Evolutionary conservation across 2,329 filamentous ascomycete genomes (phyloP).

Genomic region (Diaporthe citrichinensis): DNA sequence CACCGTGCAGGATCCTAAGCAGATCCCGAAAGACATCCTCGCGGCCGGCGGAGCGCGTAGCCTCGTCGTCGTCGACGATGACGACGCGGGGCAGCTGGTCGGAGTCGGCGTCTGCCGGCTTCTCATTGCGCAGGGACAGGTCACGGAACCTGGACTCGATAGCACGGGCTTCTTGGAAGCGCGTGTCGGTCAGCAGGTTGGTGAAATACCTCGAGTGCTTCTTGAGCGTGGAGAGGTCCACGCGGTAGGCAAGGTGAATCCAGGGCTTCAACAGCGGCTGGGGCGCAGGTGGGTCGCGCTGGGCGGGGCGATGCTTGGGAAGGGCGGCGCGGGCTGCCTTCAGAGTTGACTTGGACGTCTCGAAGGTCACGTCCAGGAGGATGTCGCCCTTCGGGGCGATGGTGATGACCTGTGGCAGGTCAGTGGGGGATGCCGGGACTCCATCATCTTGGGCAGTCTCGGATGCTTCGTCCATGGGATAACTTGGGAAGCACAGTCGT

Average conservation of each 20-base stretch:
- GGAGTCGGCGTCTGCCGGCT: conserved; percentile 62
- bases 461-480: conserved; percentile 45
- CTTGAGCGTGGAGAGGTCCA: conserved; percentile 69
- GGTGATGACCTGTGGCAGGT: conserved; percentile 57
- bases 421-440: conserved; percentile 41
- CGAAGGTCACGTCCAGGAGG: conserved; percentile 76
- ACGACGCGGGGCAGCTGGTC: conserved; percentile 72
- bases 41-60: conserved; percentile 71
- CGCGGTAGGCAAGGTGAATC: conserved; percentile 68
- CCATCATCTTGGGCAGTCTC: conserved; percentile 44
- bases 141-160: conserved; percentile 66
- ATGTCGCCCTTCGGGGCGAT: conserved; percentile 74
- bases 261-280: conserved; percentile 54
- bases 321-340: conserved; percentile 58
- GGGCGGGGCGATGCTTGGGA: conserved; percentile 48
- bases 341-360: conserved; percentile 68
- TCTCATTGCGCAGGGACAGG: conserved; percentile 62
- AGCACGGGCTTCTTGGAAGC: conserved; percentile 74
- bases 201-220: conserved; percentile 78
- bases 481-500: background rate
- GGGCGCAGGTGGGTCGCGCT: conserved; percentile 41
- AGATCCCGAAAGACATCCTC: conserved; percentile 77
- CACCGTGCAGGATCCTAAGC: conserved; percentile 74
- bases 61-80: conserved; percentile 78
- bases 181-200: conserved; percentile 73